Evolutionary conservation across 306 rosid species (phyloP), one percentile per base, ranked within the genome.

Genomic region (Albizia julibrissin): DNA sequence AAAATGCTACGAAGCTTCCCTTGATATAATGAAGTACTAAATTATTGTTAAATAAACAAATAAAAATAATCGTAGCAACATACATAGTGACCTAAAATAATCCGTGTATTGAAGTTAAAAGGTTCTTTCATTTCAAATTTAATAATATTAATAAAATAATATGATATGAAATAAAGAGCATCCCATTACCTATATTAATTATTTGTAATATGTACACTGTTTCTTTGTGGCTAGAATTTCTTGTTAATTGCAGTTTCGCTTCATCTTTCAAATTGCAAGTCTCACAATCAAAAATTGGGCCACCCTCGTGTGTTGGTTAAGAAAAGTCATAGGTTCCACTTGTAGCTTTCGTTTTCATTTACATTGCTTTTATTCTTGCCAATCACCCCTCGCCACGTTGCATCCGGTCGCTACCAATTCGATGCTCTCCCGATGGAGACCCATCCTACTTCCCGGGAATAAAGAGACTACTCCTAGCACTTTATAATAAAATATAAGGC

Each of bases 361-460:
- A 24, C 33, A 3, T 46, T 34, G 1, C 39, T 4, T 0, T 9
- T 39, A 0, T 10, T 15, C 21, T 5, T 0, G 70, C 70, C 74
- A 86, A 83, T 76, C 3, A 59, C 3, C 19, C n/a, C 3, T 11
- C 6, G 75, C 64, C 86, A 82, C 58, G 79, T 27, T 7, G 27
- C 0, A 8, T 8, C 4, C 19, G 0, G 61, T 31, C 46, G 14
- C 75, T 62, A 27, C 61, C 10, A 67, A 31, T 26, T 1, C 10
- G 46, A 34, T n/a, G 22, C 81, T 42, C 15, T 42, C 11, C 1
- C 33, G 42, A 84, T 26, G 8, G 39, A 21, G 69, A 62, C 34
- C 1, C 37, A 1, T 4, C 9, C 34, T 27, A 26, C 5, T 47
- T 47, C 19, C 4, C 18, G n/a, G 58, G 27, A 8, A 54, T 1